Base-by-base conservation (phyloP, 2,329 filamentous ascomycete genomes). In the Paecilomyces sp. region DNA sequence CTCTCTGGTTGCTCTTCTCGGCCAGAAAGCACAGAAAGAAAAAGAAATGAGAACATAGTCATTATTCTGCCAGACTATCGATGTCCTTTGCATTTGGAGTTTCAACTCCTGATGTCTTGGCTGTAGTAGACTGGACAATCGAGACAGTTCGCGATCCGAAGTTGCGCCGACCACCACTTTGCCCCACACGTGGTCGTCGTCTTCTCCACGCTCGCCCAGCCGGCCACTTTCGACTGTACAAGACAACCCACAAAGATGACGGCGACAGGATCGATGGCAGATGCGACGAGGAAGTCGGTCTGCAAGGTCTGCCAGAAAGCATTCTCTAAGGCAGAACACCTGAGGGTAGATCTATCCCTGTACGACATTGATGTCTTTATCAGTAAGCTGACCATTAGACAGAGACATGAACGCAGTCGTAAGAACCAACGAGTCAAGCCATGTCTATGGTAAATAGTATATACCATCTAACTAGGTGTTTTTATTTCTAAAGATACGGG, bases 401-500 rank as follows among this genome's bases (percentile, higher is more conserved):
- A 53, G 51, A 53, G 51, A 53, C 51, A 53, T 53, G 51, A 53
- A 53, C 51, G 51, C 51, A 53, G 51, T 30, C 51, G 51, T 53
- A 53, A 53, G 51, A 53, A n/a, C 11, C 51, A 53, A 25, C n/a
- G 15, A 47, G 18, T 47, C 41, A 18, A 47, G n/a, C 18, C 7
- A 9, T 41, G 36, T 41, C 7, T 41, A 15, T 41, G 15, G 15
- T 18, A 47, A 47, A 15, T 8, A 18, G 41, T 47, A 9, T n/a
- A 47, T 9, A n/a, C 4, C 2, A 18, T 18, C 41, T 47, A 18
- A 47, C 9, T 8, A 47, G n/a, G n/a, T 2, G 18, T 15, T 47
- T 2, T n/a, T 3, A 18, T 18, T 18, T 18, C 18, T 30, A 25
- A 53, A 68, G 65, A 66, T 59, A 56, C 60, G 3, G 63, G 66